Evolutionary conservation across 257 asterid species (phyloP).

Genomic region (Ophiorrhiza pumila): DNA sequence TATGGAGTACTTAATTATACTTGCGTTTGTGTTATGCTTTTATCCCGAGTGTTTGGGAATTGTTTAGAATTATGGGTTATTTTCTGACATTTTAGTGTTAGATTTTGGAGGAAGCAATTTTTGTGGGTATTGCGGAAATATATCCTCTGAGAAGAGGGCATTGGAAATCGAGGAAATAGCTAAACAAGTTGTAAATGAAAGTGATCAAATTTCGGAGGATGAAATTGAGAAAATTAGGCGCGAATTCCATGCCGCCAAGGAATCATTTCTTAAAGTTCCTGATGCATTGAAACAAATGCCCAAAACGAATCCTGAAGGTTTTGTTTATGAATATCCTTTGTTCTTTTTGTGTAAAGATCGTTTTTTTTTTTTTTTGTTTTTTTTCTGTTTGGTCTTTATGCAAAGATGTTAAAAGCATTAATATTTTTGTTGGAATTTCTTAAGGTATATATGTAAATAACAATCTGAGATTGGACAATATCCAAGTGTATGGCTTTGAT

Average conservation of each 20-base stretch:
- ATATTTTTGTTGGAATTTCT: slow-evolving; percentile 28
- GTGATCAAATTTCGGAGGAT: slow-evolving; percentile 33
- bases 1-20: background rate
- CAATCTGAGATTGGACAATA: slow-evolving; percentile 81
- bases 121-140: slow-evolving; percentile 38
- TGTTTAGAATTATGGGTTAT: slow-evolving; percentile 15
- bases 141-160: slow-evolving; percentile 33
- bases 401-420: slow-evolving; percentile 8
- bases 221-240: slow-evolving; percentile 56
- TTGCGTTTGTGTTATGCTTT: background rate
- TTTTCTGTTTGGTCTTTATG: slow-evolving; percentile 24
- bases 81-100: slow-evolving; percentile 20
- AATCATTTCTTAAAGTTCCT: slow-evolving; percentile 63
- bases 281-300: slow-evolving; percentile 69
- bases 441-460: slow-evolving; percentile 87
- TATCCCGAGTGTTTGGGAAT: background rate
- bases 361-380: slow-evolving; percentile 1
- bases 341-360: background rate
- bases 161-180: slow-evolving; percentile 42
- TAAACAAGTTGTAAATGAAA: slow-evolving; percentile 19
- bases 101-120: slow-evolving; percentile 34
- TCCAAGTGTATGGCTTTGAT: slow-evolving; percentile 92
- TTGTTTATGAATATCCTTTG: background rate
- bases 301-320: slow-evolving; percentile 84
- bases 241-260: slow-evolving; percentile 62